phyloP scores from a whole-genome alignment of 148 eudicot genomes.

The Camellia lanceoleosa region DNA sequence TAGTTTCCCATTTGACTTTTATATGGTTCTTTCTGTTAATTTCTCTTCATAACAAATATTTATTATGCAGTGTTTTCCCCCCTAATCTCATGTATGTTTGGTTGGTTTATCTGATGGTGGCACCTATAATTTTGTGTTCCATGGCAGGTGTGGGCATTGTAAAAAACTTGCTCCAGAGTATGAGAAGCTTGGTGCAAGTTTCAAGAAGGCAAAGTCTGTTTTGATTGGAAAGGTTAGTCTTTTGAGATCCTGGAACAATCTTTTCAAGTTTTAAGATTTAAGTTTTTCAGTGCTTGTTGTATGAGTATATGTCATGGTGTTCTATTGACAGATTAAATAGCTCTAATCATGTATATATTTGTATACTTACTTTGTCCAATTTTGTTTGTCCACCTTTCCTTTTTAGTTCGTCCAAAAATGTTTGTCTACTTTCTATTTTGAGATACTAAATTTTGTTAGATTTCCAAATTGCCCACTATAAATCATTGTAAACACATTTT shows the following conservation, averaged over 20 bases:
- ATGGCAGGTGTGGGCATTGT: constrained; percentile 94
- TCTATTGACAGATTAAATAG: background rate
- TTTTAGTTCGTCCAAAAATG: too few species aligned
- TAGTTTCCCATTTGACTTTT: background rate
- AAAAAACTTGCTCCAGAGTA: constrained; percentile 94
- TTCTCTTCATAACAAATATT: background rate
- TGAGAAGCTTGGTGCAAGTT: constrained; percentile 92
- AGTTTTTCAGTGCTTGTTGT: background rate
- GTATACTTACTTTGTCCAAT: background rate
- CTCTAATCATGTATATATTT: background rate
- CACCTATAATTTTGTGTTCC: background rate
- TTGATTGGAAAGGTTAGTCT: constrained; percentile 88
- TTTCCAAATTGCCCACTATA: too few species aligned
- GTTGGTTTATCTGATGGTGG: background rate
- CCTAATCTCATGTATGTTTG: background rate
- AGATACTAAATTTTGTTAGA: too few species aligned
- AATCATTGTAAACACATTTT: too few species aligned
- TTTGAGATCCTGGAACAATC: background rate
- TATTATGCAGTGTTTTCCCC: background rate
- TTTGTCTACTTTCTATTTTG: too few species aligned
- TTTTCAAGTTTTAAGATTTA: background rate
- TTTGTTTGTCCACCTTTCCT: too few species aligned
- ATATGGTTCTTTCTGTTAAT: background rate
- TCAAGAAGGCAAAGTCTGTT: constrained; percentile 87
- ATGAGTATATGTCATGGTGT: background rate